These are phyloP conservation scores for Anethum foeniculum DNA, from an alignment of 140 eudicot species.

Conservation along the genomic window DNA sequence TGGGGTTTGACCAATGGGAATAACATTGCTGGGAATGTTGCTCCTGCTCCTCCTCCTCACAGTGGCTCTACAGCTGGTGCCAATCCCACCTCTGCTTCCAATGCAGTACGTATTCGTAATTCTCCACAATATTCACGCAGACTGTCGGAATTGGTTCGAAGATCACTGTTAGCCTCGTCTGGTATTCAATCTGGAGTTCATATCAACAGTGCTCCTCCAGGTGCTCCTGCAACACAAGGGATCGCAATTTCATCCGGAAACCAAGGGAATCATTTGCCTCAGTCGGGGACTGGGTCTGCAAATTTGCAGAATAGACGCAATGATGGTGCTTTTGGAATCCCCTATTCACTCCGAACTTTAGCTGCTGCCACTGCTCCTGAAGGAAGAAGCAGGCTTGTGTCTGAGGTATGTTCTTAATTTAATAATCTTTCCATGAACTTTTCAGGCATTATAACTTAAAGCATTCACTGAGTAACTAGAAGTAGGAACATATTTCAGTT, in stretches of 20 bases:
- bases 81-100: slow-evolving; percentile 29
- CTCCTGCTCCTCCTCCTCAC: slow-evolving; percentile 43
- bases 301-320: slow-evolving; percentile 35
- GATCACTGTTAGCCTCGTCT: slow-evolving; percentile 41
- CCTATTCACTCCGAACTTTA: slow-evolving; percentile 40
- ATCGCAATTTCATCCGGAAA: slow-evolving; percentile 31
- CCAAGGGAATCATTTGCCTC: slow-evolving; percentile 29
- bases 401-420: slow-evolving; percentile 46
- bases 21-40: slow-evolving; percentile 26
- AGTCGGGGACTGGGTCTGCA: slow-evolving; percentile 29
- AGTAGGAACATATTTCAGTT: no score
- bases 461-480: background rate
- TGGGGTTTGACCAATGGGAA: slow-evolving; percentile 35
- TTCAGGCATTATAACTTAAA: background rate
- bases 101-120: slow-evolving; percentile 34
- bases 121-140: slow-evolving; percentile 53
- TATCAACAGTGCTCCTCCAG: slow-evolving; percentile 20
- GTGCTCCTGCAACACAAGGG: slow-evolving; percentile 37
- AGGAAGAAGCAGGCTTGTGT: slow-evolving; percentile 71
- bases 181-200: slow-evolving; percentile 42
- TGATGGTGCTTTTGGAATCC: slow-evolving; percentile 48
- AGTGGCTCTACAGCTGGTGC: slow-evolving; percentile 36
- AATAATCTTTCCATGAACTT: background rate
- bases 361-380: slow-evolving; percentile 48
- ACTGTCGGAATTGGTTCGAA: slow-evolving; percentile 52